These are phyloP conservation scores for Striga asiatica DNA, from an alignment of 257 asterid genomes.

Conservation along the genomic window DNA sequence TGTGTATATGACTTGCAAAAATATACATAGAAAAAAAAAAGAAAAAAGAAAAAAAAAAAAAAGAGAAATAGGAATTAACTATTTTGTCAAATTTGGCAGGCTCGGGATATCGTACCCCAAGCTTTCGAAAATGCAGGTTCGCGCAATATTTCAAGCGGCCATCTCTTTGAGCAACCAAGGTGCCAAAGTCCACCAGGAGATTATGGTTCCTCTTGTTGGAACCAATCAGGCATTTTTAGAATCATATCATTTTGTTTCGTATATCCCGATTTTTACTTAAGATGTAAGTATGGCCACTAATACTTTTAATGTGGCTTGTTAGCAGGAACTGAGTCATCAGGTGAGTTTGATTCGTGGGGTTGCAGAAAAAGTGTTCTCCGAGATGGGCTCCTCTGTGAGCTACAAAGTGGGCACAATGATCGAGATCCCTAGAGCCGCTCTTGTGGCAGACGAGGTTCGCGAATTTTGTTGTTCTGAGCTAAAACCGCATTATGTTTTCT, in stretches of 20 bases:
- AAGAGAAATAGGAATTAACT: background rate
- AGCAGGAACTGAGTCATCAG: slow-evolving; percentile 81
- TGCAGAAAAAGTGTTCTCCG: slow-evolving; percentile 64
- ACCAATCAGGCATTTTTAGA: slow-evolving; percentile 65
- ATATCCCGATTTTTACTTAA: background rate
- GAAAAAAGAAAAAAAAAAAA: too few species aligned
- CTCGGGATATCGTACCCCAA: slow-evolving; percentile 95
- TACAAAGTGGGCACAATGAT: slow-evolving; percentile 97
- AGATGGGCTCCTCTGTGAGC: slow-evolving; percentile 54
- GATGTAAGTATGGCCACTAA: background rate
- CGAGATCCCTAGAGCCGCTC: slow-evolving; percentile 92
- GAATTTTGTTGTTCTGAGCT: background rate
- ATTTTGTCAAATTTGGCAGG: slow-evolving; percentile 25
- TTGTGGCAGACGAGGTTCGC: slow-evolving; percentile 87
- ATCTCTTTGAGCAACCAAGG: slow-evolving; percentile 70
- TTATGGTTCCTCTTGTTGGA: slow-evolving; percentile 96
- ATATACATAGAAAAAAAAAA: too few species aligned
- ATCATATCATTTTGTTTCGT: background rate
- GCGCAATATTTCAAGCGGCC: slow-evolving; percentile 92
- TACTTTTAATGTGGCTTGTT: background rate
- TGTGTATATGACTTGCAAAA: too few species aligned
- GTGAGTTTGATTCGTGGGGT: slow-evolving; percentile 54
- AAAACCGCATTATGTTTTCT: too few species aligned
- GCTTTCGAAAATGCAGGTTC: slow-evolving; percentile 89
- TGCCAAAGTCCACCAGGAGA: slow-evolving; percentile 62